Conservation (phyloP, 2,329 filamentous ascomycete species). For the Diaporthe sp. region DNA sequence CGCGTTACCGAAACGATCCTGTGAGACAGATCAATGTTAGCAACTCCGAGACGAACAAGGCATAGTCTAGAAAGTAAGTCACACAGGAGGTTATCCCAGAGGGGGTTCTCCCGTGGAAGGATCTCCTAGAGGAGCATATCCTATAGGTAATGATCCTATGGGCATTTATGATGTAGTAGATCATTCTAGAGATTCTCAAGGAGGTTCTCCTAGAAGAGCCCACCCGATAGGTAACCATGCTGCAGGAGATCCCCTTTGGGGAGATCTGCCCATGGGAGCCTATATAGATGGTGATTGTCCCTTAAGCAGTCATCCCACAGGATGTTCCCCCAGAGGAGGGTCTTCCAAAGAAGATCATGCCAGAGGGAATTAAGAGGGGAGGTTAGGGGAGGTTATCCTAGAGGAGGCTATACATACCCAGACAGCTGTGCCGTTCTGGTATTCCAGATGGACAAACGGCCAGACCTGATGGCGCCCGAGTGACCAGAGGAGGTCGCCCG, state of each 20-base stretch:
- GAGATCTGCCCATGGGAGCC: no score
- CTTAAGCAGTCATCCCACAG: not conserved
- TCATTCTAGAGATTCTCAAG: no score
- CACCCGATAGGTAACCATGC: no score
- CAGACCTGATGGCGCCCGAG: constrained; percentile 46
- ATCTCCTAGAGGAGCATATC: no score
- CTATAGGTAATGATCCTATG: no score
- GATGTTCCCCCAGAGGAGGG: not conserved
- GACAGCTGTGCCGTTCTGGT: constrained; percentile 56
- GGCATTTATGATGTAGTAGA: no score
- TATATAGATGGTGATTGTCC: no score
- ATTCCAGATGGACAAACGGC: constrained; percentile 57
- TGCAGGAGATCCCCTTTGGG: no score
- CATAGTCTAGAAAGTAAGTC: not conserved
- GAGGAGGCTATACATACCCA: constrained; percentile 40
- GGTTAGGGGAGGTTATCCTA: not conserved
- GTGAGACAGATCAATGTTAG: not conserved
- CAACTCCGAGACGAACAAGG: not conserved
- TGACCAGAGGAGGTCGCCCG: constrained; percentile 50
- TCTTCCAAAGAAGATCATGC: no score
- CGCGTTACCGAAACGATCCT: constrained; percentile 53
- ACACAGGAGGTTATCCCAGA: not conserved
- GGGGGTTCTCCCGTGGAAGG: no score
- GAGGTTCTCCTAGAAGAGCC: no score
- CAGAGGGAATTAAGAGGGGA: no score